Evolutionary conservation across 805 yeast species (phyloP).

Genomic region (Henningerozyma blattae): DNA sequence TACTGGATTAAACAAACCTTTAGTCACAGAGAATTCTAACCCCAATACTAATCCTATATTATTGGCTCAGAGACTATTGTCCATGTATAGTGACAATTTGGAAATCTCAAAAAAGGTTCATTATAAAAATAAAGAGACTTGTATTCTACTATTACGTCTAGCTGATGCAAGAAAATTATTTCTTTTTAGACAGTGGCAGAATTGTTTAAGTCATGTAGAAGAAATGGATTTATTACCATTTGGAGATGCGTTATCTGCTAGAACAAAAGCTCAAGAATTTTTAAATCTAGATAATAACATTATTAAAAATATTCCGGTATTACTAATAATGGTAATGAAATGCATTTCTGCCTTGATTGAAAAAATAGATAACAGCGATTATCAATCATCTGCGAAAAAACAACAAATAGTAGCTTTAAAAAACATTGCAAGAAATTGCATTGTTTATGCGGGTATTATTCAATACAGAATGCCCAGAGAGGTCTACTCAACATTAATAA

Average conservation of each 20-base stretch:
- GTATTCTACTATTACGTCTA: conserved; percentile 50
- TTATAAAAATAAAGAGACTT: conserved; percentile 47
- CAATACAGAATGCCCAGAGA: conserved; percentile 86
- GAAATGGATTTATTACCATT: conserved; percentile 57
- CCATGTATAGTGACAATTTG: conserved; percentile 38
- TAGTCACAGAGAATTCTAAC: conserved; percentile 28
- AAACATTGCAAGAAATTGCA: conserved; percentile 69
- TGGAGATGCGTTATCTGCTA: conserved; percentile 42
- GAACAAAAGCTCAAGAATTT: conserved; percentile 60
- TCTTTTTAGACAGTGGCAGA: conserved; percentile 45
- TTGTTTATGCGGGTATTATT: conserved; percentile 91
- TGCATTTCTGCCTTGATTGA: conserved; percentile 50
- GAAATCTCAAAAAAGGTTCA: conserved; percentile 46
- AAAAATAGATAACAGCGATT: conserved; percentile 28
- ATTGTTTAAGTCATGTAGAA: conserved; percentile 42
- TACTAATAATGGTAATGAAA: conserved; percentile 73
- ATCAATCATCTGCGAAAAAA: conserved; percentile 34
- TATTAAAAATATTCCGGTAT: conserved; percentile 66
- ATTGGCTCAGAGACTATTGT: conserved; percentile 26
- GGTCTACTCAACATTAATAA: conserved; percentile 58
- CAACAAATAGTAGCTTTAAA: conserved; percentile 44
- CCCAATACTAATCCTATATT: conserved; percentile 28
- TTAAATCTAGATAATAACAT: conserved; percentile 54
- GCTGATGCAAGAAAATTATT: conserved; percentile 54
- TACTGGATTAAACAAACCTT: conserved; percentile 53